Evolutionary conservation across 495 filamentous ascomycete species (phyloP).

Genomic region (Talaromyces adpressus): DNA sequence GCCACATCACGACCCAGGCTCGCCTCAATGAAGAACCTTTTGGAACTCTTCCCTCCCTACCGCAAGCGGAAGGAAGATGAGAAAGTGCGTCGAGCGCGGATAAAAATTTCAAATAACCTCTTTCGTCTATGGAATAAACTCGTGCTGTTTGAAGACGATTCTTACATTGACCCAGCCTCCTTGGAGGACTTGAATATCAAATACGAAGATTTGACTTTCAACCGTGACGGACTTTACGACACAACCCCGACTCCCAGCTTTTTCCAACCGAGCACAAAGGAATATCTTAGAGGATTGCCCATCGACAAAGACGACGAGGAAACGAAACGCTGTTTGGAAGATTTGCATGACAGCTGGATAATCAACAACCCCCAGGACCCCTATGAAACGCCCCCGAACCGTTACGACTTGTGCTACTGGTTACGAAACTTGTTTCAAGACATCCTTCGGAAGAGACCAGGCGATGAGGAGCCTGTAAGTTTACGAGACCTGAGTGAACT

Average conservation of each 20-base stretch:
- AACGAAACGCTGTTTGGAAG: too few relatives aligned
- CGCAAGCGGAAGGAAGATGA: background rate
- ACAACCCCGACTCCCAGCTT: background rate
- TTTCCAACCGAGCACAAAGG: background rate
- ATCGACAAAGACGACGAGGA: background rate
- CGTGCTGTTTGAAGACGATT: background rate
- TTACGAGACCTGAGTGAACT: too few relatives aligned
- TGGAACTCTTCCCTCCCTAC: background rate
- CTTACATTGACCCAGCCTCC: background rate
- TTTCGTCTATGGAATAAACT: background rate
- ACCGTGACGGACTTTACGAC: background rate
- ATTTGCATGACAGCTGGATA: too few relatives aligned
- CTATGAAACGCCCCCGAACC: too few relatives aligned
- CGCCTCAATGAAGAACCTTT: background rate
- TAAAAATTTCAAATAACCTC: background rate
- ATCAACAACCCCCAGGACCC: too few relatives aligned
- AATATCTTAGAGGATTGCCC: background rate
- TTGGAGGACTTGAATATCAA: background rate
- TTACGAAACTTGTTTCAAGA: too few relatives aligned
- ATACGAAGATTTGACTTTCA: background rate
- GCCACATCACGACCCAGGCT: too few relatives aligned
- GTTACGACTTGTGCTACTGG: too few relatives aligned
- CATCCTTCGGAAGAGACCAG: too few relatives aligned
- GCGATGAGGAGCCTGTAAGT: too few relatives aligned
- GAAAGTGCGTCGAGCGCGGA: background rate